phyloP scores from a whole-genome alignment of 441 rosid species.

The Gossypium gossypioides region DNA sequence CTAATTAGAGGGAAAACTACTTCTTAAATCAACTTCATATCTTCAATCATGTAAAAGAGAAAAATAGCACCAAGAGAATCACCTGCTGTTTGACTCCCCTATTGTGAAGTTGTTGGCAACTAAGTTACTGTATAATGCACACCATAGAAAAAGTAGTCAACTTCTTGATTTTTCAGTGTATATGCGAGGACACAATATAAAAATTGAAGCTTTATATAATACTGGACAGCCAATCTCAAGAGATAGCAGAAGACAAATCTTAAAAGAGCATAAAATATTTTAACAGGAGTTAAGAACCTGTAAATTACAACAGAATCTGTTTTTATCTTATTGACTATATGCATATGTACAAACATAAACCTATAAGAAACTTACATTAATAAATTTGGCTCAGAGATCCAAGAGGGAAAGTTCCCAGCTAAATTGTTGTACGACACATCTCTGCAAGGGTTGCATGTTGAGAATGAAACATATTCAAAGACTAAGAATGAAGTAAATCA shows the following conservation, averaged over 20 bases:
- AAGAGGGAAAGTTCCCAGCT: conserved; percentile 54
- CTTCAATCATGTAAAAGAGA: neutral
- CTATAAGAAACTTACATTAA: conserved; percentile 34
- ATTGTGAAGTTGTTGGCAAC: conserved; percentile 54
- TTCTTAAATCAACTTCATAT: neutral
- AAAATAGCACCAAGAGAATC: conserved; percentile 16
- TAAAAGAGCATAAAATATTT: neutral
- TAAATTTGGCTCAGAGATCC: conserved; percentile 33
- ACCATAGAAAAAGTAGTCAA: neutral
- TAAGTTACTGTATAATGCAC: conserved; percentile 45
- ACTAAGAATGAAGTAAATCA: neutral
- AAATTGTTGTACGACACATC: conserved; percentile 70
- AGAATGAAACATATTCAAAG: neutral
- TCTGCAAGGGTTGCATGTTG: conserved; percentile 27
- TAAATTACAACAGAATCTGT: neutral
- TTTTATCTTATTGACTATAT: neutral
- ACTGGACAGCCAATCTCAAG: neutral
- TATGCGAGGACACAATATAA: neutral
- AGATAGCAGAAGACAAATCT: neutral
- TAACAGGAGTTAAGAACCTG: neutral
- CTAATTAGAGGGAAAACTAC: neutral
- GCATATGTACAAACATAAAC: neutral
- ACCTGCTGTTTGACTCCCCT: conserved; percentile 42
- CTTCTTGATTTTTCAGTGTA: conserved; percentile 7
- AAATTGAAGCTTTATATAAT: neutral